Conservation (phyloP, 495 filamentous ascomycete genomes). For the Tuber calosporum region DNA sequence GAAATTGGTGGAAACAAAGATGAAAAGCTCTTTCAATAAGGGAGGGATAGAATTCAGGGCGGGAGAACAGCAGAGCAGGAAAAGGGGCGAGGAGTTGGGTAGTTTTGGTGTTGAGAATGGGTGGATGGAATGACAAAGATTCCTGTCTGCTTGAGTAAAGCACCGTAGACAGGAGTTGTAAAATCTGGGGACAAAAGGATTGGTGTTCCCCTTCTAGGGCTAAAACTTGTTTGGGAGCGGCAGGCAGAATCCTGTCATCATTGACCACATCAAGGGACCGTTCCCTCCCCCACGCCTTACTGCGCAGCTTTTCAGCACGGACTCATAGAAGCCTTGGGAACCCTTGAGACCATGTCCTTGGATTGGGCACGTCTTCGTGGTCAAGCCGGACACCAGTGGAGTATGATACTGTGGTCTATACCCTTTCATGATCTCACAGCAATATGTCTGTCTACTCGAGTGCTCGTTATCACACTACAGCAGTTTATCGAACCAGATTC, state of each 20-base stretch:
- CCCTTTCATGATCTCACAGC: background rate
- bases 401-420: background rate
- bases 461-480: background rate
- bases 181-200: background rate
- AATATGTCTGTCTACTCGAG: background rate
- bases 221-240: background rate
- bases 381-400: background rate
- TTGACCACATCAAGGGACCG: background rate
- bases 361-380: background rate
- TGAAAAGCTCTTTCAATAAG: background rate
- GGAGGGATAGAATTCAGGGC: background rate
- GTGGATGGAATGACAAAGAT: conserved; percentile 4
- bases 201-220: background rate
- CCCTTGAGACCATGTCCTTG: background rate
- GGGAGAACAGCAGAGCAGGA: background rate
- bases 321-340: background rate
- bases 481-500: background rate
- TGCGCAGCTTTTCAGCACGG: background rate
- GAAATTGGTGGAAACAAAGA: background rate
- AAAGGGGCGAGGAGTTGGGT: background rate
- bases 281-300: background rate
- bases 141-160: too few relatives aligned
- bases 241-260: background rate
- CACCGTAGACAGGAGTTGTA: background rate
- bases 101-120: background rate